These are phyloP conservation scores for Cynanchum wilfordii DNA, from an alignment of 257 asterid genomes.

Conservation along the genomic window DNA sequence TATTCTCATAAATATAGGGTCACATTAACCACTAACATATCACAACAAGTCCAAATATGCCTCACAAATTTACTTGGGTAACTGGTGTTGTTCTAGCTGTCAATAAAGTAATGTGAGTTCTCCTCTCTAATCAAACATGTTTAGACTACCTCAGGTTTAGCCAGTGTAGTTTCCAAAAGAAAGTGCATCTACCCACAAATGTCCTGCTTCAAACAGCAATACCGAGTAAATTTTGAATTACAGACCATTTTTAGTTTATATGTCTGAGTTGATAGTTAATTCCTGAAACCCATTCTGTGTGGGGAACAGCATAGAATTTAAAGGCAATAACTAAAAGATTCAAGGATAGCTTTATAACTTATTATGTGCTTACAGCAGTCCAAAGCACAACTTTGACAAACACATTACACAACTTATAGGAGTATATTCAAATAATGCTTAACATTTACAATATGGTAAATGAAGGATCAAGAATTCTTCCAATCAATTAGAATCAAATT, in stretches of 20 bases:
- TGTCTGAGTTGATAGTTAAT: background rate
- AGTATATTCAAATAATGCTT: background rate
- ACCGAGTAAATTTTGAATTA: background rate
- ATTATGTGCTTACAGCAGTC: background rate
- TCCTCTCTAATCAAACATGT: background rate
- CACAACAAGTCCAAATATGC: background rate
- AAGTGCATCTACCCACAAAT: background rate
- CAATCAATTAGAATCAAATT: background rate
- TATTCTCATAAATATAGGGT: background rate
- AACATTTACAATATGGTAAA: background rate
- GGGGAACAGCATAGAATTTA: background rate
- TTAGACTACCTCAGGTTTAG: background rate
- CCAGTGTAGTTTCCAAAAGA: background rate
- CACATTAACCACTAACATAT: background rate
- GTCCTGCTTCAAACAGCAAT: background rate
- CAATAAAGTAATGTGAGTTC: too few relatives aligned
- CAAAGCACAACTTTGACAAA: background rate
- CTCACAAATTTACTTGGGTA: too few relatives aligned
- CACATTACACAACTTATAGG: background rate
- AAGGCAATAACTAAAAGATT: background rate
- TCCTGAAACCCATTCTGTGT: background rate
- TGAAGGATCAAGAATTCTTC: background rate
- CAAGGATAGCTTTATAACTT: background rate
- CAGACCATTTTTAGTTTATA: background rate
- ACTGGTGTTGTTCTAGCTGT: too few relatives aligned